These are phyloP conservation scores for Pseudogymnoascus sp. DNA, from an alignment of 2,329 filamentous ascomycete genomes.

Conservation along the genomic window DNA sequence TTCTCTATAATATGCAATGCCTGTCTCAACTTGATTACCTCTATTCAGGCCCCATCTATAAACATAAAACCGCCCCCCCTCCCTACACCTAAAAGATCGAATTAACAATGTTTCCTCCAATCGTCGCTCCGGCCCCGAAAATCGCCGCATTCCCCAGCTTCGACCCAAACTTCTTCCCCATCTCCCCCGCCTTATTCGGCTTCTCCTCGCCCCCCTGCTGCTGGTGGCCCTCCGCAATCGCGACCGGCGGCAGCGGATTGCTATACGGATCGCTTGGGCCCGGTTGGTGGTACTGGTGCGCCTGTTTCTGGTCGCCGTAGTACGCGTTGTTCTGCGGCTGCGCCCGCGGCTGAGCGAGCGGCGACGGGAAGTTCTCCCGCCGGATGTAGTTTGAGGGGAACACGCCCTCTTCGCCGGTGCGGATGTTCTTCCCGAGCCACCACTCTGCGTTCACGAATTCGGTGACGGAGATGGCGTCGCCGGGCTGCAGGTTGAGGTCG, in stretches of 20 bases:
- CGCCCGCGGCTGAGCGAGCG: constrained; percentile 29
- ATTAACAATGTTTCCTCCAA: constrained; percentile 84
- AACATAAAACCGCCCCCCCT: not conserved
- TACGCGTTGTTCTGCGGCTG: constrained; percentile 24
- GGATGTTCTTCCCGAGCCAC: constrained; percentile 85
- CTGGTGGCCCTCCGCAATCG: constrained; percentile 52
- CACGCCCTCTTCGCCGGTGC: constrained; percentile 79
- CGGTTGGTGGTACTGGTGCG: constrained; percentile 22
- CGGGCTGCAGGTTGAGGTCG: constrained; percentile 71
- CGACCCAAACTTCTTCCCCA: constrained; percentile 93
- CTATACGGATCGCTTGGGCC: constrained; percentile 55
- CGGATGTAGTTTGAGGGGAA: constrained; percentile 90
- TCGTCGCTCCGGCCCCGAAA: constrained; percentile 85
- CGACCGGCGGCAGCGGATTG: constrained; percentile 63
- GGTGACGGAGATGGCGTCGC: constrained; percentile 70
- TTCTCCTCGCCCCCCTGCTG: constrained; percentile 33
- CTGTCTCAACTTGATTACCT: not conserved
- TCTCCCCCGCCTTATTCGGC: constrained; percentile 44
- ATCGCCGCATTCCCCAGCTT: constrained; percentile 80
- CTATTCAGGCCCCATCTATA: not conserved
- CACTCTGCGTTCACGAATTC: constrained; percentile 97
- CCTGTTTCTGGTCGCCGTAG: constrained; percentile 23
- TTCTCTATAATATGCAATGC: not conserved
- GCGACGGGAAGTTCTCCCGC: constrained; percentile 52
- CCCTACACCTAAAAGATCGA: constrained; percentile 62